phyloP scores from a whole-genome alignment of 2,329 filamentous ascomycete genomes.

The Daldinia sp. region DNA sequence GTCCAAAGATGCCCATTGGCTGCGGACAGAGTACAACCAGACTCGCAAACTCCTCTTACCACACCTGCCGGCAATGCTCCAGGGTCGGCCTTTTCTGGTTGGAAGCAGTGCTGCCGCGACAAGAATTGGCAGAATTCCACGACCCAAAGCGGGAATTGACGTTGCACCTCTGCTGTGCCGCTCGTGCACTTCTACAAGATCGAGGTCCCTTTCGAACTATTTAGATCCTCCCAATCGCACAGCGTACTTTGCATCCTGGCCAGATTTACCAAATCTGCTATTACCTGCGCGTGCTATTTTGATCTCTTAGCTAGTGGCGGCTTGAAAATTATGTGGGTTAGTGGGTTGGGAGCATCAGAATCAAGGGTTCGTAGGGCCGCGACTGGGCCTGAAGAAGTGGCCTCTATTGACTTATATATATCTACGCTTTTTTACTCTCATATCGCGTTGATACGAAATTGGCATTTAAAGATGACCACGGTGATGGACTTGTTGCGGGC shows the following conservation, averaged over 20 bases:
- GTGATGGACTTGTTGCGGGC: slow-evolving; percentile 37
- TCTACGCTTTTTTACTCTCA: slow-evolving; percentile 13
- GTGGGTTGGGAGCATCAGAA: slow-evolving; percentile 36
- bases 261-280: slow-evolving; percentile 33
- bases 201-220: slow-evolving; percentile 40
- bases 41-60: slow-evolving; percentile 45
- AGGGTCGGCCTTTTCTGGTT: slow-evolving; percentile 42
- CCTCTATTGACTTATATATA: slow-evolving; percentile 37
- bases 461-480: slow-evolving; percentile 29
- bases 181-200: slow-evolving; percentile 44
- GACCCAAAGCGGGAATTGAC: slow-evolving; percentile 37
- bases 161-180: slow-evolving; percentile 44
- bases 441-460: slow-evolving; percentile 30
- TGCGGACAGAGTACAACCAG: slow-evolving; percentile 44
- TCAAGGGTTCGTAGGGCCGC: slow-evolving; percentile 19
- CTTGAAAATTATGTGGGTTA: slow-evolving; percentile 34
- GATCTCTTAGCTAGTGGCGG: slow-evolving; percentile 23
- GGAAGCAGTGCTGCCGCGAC: slow-evolving; percentile 39
- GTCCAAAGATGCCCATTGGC: slow-evolving; percentile 51
- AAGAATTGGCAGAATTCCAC: slow-evolving; percentile 42
- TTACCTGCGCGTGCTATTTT: slow-evolving; percentile 40
- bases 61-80: slow-evolving; percentile 46
- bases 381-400: slow-evolving; percentile 36
- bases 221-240: slow-evolving; percentile 45
- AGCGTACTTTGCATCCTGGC: slow-evolving; percentile 34